A percentile compares a stretch with the other conserved stretches of the same genome.
phyloP scores from a whole-genome alignment of 1,284 basidiomycete genomes.

The Ceratobasidium sp. region DNA sequence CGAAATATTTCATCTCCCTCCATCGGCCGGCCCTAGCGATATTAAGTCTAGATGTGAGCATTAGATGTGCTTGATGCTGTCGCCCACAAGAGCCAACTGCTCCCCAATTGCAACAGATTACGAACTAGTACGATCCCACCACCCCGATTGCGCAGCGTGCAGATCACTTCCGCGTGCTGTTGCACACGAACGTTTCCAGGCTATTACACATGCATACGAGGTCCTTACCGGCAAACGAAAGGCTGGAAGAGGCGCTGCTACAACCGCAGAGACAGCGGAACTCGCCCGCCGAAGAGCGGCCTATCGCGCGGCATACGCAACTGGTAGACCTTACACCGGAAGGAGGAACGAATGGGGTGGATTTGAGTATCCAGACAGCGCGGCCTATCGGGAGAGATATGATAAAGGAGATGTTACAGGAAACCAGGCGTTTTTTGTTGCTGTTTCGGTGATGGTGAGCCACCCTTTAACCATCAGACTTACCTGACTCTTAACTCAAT shows the following conservation, averaged over 20 bases:
- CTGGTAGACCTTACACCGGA: constrained; percentile 21
- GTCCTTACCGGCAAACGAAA: constrained; percentile 51
- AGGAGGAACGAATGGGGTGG: constrained; percentile 34
- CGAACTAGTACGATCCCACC: constrained; percentile 70
- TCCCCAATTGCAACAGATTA: constrained; percentile 58
- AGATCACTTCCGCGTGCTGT: constrained; percentile 56
- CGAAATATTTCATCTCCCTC: constrained; percentile 70
- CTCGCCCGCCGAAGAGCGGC: constrained; percentile 26
- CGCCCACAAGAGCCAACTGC: not conserved
- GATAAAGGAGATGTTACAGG: constrained; percentile 23
- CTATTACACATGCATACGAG: constrained; percentile 66
- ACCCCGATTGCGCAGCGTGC: constrained; percentile 66
- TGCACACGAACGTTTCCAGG: constrained; percentile 65
- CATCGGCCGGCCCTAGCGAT: constrained; percentile 60
- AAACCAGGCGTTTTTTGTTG: constrained; percentile 31
- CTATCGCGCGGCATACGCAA: constrained; percentile 24
- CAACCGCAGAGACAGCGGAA: constrained; percentile 17
- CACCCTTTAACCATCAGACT: too few relatives aligned
- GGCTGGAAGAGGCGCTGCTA: constrained; percentile 15
- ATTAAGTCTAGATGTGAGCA: constrained; percentile 69
- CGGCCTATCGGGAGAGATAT: constrained; percentile 9
- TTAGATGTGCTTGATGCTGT: not conserved
- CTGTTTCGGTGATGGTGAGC: constrained; percentile 31
- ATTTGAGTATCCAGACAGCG: constrained; percentile 29
- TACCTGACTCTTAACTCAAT: not conserved